Evolutionary conservation across 441 rosid genomes (phyloP), one percentile per base, ranked within the genome.

Genomic region (Mallotus repandus): DNA sequence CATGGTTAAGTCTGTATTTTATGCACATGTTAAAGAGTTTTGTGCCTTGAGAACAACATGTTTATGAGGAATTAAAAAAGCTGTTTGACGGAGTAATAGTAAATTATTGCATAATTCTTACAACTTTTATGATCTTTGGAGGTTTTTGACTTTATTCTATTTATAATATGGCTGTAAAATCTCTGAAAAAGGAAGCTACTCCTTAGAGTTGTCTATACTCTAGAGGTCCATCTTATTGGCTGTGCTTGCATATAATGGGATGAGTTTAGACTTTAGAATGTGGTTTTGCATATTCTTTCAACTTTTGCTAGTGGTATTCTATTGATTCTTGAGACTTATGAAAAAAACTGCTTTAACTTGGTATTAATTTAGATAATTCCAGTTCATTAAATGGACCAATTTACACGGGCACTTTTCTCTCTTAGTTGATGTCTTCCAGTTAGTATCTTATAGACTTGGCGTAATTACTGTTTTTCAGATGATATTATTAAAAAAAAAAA

Each of bases 201-300:
- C 22, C 43, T 62, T 32, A 25, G 13, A 41, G 63, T 45, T 56
- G 50, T 43, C n/a, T 10, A 7, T 38, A 15, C 10, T 53, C 60
- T 50, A 2, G 13, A 41, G 5, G 9, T 67, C 13, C 16, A 19
- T 18, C 60, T 59, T 74, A 43, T 41, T 16, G 13, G 43, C 18
- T 50, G 50, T 59, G 29, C 22, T n/a, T 1, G 18, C 71, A 59
- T 45, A 13, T 62, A 41, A 19, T 12, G 15, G 41, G 56, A 69
- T 16, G 13, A 43, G 69, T 54, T 45, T 54, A 18, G 21, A 48
- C 0, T 57, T 45, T 54, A 18, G 35, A 48, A 0, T 57, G 46
- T 66, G 58, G 15, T 67, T 65, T 63, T 58, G 10, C 22, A 13
- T 19, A 45, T 21, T 29, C 19, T 56, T 41, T 63, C n/a, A 72